Evolutionary conservation across 2,329 filamentous ascomycete genomes (phyloP), one percentile per base, ranked within the genome.

Genomic region (Atkinsonella hypoxylon): DNA sequence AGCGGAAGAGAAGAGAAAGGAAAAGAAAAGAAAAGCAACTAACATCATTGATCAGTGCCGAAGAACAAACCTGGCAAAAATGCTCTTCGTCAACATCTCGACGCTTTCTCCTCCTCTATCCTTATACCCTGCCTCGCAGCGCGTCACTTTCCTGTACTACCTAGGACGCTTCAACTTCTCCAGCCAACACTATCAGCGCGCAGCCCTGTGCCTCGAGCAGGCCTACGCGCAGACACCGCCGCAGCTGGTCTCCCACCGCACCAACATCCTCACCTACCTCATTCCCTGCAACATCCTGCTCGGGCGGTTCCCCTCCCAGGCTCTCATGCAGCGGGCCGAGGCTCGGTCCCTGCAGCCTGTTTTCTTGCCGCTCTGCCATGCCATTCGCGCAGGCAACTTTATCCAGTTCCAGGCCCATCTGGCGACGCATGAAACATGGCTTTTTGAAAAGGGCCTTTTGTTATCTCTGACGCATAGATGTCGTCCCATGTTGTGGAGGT

Each of bases 71-170:
- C 83, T 89, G 51, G 89, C 88, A 15, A 86, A 87, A 56, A 89
- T 91, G 65, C 87, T 96, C 60, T 93, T 96, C 63, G 84, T 83
- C 57, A 94, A 93, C 62, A 91, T 96, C 56, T 83, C 82, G 47
- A 83, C 86, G 51, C 85, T 87, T 56, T 90, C 87, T 0, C 89
- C 89, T 1, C 87, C 89, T 0, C 70, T 97, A 12, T 76, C 79
- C 1, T 78, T 87, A 48, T 97, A 94, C 61, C 89, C 90, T 2
- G 88, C 87, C 20, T 79, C 85, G 6, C 87, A 97, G 63, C 81
- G 89, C 46, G 89, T 95, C 47, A 95, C 89, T 3, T 97, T 90
- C 59, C 82, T 97, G 13, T 96, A 95, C 70, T 95, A 95, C 63
- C 82, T 97, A 6, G 91, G 91, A 17, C 84, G 89, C 52, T 96